Evolutionary conservation across 495 filamentous ascomycete species (phyloP).

Genomic region (Tetracladium marchalianum): DNA sequence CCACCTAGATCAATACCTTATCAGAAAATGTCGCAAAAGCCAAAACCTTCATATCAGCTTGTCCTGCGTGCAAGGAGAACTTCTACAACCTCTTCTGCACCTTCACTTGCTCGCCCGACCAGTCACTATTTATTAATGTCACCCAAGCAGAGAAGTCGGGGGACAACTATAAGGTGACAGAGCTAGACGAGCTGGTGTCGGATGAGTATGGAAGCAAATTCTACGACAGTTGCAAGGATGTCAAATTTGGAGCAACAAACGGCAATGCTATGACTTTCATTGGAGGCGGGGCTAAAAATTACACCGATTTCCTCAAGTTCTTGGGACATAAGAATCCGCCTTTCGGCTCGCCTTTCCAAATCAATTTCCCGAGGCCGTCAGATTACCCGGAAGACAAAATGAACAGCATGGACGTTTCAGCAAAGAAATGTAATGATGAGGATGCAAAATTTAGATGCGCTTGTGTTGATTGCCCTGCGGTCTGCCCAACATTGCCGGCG

Average conservation of each 20-base stretch:
- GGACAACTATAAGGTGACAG: slow-evolving; percentile 67
- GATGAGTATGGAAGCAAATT: slow-evolving; percentile 81
- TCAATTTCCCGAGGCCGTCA: slow-evolving; percentile 69
- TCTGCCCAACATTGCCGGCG: slow-evolving; percentile 71
- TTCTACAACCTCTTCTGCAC: slow-evolving; percentile 98
- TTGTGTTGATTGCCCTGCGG: slow-evolving; percentile 81
- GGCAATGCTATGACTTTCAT: slow-evolving; percentile 89
- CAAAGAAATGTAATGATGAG: slow-evolving; percentile 80
- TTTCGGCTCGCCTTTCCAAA: slow-evolving; percentile 91
- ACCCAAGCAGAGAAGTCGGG: slow-evolving; percentile 59
- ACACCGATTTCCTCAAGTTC: slow-evolving; percentile 74
- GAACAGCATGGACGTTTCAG: slow-evolving; percentile 50
- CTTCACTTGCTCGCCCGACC: slow-evolving; percentile 94
- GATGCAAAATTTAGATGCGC: slow-evolving; percentile 81
- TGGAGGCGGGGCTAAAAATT: slow-evolving; percentile 89
- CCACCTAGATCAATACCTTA: slow-evolving; percentile 58
- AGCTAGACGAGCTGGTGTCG: slow-evolving; percentile 84
- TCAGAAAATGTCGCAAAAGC: slow-evolving; percentile 76
- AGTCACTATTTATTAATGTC: slow-evolving; percentile 91
- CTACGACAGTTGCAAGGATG: slow-evolving; percentile 95
- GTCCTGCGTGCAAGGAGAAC: slow-evolving; percentile 92
- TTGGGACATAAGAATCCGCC: slow-evolving; percentile 74
- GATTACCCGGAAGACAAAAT: slow-evolving; percentile 50
- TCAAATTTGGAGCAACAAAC: slow-evolving; percentile 92
- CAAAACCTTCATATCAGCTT: slow-evolving; percentile 77